Base-by-base conservation (phyloP, 2,329 filamentous ascomycete genomes). In the Ophiostoma piceae region DNA sequence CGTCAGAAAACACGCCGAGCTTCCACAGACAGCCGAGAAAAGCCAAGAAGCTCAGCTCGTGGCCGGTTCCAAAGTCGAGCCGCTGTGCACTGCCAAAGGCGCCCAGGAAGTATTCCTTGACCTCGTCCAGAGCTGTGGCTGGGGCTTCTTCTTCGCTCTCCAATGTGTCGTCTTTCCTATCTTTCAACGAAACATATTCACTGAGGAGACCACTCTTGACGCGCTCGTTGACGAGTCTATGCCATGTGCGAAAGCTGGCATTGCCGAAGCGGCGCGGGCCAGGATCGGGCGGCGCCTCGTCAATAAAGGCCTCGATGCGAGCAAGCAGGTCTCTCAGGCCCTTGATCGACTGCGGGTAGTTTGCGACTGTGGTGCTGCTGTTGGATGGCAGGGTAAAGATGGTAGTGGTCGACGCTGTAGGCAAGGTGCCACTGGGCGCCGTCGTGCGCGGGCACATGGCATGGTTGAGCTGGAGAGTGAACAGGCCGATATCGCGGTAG, bases 21-120 rank as follows among this genome's bases (percentile, higher is more conserved):
- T 97, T 97, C 94, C 94, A 99, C 5, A 99, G 82, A 71, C 91
- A 89, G 4, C 88, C 94, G 6, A 99, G 78, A 73, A 99, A 99
- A 1, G 95, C 94, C 8, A 98, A 79, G 76, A 99, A 99, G 79
- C 92, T 97, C 68, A 99, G 82, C 77, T 99, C 95, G 78, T 99
- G 95, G 0, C 95, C 95, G 0, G 95, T 98, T 1, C 95, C 95
- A 77, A 97, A 99, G 79, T 99, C 95, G 35, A 99, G 83, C 69
- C 95, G 84, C 76, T 97, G 92, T 0, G 92, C 79, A 76, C 93
- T 98, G 3, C 95, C 95, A 79, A 97, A 97, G 4, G 87, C 87
- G 16, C 93, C 94, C 3, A 96, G 79, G 1, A 99, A 85, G 77
- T 99, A 99, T 60, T 87, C 84, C 70, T 83, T 84, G 9, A 97